Percentiles rank a stretch among this genome's conserved stretches.
phyloP scores from a whole-genome alignment of 805 yeast species.

The Yarrowia sp. region DNA sequence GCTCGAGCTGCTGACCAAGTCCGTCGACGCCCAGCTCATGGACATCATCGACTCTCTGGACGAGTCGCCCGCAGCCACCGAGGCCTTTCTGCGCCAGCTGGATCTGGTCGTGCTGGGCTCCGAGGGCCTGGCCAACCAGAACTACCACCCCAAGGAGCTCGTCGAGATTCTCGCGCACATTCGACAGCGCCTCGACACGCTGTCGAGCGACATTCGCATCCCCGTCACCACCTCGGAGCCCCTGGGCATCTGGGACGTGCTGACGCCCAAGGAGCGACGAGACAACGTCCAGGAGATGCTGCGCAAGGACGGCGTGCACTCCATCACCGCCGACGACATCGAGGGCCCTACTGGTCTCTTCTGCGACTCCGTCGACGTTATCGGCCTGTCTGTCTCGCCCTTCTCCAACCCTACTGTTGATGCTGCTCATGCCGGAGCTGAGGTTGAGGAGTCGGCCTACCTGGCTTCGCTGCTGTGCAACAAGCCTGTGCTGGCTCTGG shows the following conservation, averaged over 20 bases:
- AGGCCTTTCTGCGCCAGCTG: conserved; percentile 9
- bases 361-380: conserved; percentile 20
- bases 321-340: conserved; percentile 10
- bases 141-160: conserved; percentile 24
- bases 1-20: background rate
- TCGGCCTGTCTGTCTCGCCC: conserved; percentile 22
- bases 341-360: conserved; percentile 6
- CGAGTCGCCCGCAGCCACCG: conserved; percentile 2
- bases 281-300: conserved; percentile 1
- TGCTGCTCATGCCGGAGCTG: conserved; percentile 18
- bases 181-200: background rate
- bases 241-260: conserved; percentile 23
- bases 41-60: conserved; percentile 17
- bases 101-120: conserved; percentile 22
- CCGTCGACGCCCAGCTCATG: conserved; percentile 13
- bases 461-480: conserved; percentile 19
- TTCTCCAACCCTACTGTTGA: background rate
- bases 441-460: conserved; percentile 20
- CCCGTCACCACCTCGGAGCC: conserved; percentile 22
- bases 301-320: background rate
- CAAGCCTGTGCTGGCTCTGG: conserved; percentile 24
- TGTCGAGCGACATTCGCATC: background rate
- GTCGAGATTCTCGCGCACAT: conserved; percentile 1
- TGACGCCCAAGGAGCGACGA: conserved; percentile 18
- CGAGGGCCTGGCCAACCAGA: conserved; percentile 21